Evolutionary conservation across 768 basidiomycete genomes (phyloP), one percentile per base, ranked within the genome.

Genomic region (Mycena vitilis): DNA sequence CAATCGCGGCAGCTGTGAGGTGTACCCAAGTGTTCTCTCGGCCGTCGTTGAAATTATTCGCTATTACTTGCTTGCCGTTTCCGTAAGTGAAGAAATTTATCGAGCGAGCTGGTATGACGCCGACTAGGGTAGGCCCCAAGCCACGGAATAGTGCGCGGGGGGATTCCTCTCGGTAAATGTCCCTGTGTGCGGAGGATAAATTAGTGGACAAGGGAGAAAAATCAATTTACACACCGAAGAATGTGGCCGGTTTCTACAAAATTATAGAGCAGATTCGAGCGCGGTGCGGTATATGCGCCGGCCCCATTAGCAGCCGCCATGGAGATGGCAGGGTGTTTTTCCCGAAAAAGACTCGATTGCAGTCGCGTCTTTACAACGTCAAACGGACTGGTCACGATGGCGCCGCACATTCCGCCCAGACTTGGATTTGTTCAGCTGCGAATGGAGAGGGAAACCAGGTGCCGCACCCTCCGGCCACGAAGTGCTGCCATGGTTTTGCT

Each of bases 51-150:
- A 96, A 95, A 20, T 84, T 78, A 53, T 92, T 84, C 23, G 98
- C 96, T 58, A 98, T 93, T 63, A 97, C 80, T 52, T 91, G 92
- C 78, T 99, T 99, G 56, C 95, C 95, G 75, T 98, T 98, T 37
- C 97, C 98, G 72, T 99, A 99, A 22, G 94, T 92, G 85, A 94
- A 99, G 80, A 99, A 99, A 80, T 97, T 95, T 82, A 99, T 98
- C 5, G 96, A 96, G 61, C 96, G 90, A 0, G 97, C 97, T 0
- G 98, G 98, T 45, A 99, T 87, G 63, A 94, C 96, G 60, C 98
- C 98, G 37, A 98, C 95, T 0, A 99, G 85, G 0, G 95, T 97
- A 1, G 98, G 95, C 0, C 95, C 95, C 16, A 99, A 88, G 54
- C 98, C 98, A 76, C 92, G 96, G 85, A 98, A 98, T 0, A 99